A percentile compares a stretch with the other conserved stretches of the same genome.
phyloP scores from a whole-genome alignment of 2,329 filamentous ascomycete species.

The Pseudogymnoascus verrucosus region DNA sequence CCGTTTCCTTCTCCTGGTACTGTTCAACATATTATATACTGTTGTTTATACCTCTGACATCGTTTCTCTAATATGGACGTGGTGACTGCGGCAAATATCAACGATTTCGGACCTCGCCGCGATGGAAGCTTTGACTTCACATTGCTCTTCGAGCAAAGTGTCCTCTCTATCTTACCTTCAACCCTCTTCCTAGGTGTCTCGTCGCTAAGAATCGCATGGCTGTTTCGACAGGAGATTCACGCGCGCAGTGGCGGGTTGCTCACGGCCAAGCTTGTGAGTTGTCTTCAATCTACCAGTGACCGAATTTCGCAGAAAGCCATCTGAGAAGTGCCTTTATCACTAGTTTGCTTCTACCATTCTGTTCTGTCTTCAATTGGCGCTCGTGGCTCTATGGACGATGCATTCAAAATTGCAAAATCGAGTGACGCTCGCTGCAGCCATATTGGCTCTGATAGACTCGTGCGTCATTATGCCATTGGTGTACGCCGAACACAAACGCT shows the following conservation, averaged over 20 bases:
- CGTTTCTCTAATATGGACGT: background rate
- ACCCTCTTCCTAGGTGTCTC: constrained; percentile 1
- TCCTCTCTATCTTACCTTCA: constrained; percentile 11
- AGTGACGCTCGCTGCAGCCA: background rate
- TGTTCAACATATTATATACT: background rate
- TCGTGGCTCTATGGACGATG: background rate
- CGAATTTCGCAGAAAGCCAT: background rate
- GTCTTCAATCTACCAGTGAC: background rate
- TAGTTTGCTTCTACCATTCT: background rate
- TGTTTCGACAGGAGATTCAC: constrained; percentile 4
- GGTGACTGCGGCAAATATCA: background rate
- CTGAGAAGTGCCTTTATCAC: background rate
- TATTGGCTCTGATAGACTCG: background rate
- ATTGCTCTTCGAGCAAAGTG: constrained; percentile 11
- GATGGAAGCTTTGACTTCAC: constrained; percentile 14
- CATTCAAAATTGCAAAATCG: background rate
- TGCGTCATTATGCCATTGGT: background rate
- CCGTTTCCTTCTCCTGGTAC: background rate
- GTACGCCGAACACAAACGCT: constrained; percentile 11
- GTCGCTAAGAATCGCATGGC: background rate
- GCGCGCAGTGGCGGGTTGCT: constrained; percentile 1
- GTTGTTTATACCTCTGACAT: background rate
- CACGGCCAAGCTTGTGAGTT: background rate
- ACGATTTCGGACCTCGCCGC: constrained; percentile 10
- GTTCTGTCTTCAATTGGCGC: background rate